Conservation (phyloP, 1,284 basidiomycete species). For the Leccinum olivaceoglutinosum region DNA sequence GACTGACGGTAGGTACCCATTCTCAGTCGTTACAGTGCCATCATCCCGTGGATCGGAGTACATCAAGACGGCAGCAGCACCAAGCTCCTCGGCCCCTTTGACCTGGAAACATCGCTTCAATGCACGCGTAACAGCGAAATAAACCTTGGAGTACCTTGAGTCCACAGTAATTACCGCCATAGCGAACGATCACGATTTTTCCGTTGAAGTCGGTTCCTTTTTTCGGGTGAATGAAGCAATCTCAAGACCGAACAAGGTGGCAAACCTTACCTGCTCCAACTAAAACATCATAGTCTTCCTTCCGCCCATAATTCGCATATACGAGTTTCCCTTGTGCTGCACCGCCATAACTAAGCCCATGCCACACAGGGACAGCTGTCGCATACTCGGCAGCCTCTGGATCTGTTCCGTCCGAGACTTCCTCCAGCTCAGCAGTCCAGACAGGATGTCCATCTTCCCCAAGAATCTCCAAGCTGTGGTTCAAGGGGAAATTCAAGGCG, state of each 20-base stretch:
- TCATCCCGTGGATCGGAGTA: conserved; percentile 77
- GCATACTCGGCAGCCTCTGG: conserved; percentile 42
- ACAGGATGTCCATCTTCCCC: conserved; percentile 37
- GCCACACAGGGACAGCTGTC: conserved; percentile 41
- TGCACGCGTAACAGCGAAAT: not conserved
- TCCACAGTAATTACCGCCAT: conserved; percentile 68
- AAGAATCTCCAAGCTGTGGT: conserved; percentile 44
- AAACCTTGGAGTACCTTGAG: conserved; percentile 40
- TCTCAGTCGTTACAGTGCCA: conserved; percentile 59
- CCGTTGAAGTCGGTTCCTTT: conserved; percentile 46
- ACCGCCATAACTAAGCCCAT: conserved; percentile 46
- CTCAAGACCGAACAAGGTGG: not conserved
- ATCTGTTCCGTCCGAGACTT: conserved; percentile 43
- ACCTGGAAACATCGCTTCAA: conserved; percentile 33
- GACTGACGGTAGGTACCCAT: conserved; percentile 45
- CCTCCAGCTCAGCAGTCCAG: conserved; percentile 51
- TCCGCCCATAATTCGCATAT: conserved; percentile 63
- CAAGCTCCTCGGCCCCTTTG: conserved; percentile 66
- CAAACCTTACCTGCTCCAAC: conserved; percentile 6
- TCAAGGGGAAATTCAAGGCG: conserved; percentile 55
- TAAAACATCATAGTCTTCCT: conserved; percentile 37
- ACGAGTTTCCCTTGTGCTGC: conserved; percentile 53
- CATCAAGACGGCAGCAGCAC: conserved; percentile 56
- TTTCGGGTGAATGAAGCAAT: not conserved
- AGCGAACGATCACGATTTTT: conserved; percentile 67